Conservation (phyloP, 192 early-diverging fungal genomes). For the Phlyctochytrium planicorne region DNA sequence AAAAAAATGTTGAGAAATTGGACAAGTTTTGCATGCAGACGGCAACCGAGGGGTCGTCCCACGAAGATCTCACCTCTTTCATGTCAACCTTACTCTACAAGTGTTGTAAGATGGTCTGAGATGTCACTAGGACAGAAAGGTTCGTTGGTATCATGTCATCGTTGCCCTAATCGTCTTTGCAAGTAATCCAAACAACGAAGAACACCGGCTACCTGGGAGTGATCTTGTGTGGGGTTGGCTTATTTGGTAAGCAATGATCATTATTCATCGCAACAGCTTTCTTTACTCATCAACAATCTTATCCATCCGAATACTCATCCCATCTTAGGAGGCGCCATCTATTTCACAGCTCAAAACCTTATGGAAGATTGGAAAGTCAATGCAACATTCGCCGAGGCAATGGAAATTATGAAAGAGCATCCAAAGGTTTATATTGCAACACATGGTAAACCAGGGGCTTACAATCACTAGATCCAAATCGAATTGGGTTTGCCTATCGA, state of each 20-base stretch:
- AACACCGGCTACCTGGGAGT: conserved; percentile 8
- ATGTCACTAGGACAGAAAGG: background rate
- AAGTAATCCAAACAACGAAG: background rate
- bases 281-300: too few relatives aligned
- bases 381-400: background rate
- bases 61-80: too few relatives aligned
- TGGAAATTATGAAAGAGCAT: background rate
- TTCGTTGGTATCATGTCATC: background rate
- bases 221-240: background rate
- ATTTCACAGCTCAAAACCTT: background rate
- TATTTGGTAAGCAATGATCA: background rate
- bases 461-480: background rate
- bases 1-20: background rate
- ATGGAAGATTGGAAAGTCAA: background rate
- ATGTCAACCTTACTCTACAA: background rate
- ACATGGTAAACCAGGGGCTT: too few relatives aligned
- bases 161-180: background rate
- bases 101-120: background rate
- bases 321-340: background rate
- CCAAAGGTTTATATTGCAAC: too few relatives aligned
- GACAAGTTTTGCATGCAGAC: too few relatives aligned
- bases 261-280: too few relatives aligned
- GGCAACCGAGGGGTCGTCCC: too few relatives aligned
- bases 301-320: too few relatives aligned
- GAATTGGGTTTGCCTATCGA: background rate